Evolutionary conservation across 805 yeast species (phyloP).

Genomic region (Yamadazyma insecticola): DNA sequence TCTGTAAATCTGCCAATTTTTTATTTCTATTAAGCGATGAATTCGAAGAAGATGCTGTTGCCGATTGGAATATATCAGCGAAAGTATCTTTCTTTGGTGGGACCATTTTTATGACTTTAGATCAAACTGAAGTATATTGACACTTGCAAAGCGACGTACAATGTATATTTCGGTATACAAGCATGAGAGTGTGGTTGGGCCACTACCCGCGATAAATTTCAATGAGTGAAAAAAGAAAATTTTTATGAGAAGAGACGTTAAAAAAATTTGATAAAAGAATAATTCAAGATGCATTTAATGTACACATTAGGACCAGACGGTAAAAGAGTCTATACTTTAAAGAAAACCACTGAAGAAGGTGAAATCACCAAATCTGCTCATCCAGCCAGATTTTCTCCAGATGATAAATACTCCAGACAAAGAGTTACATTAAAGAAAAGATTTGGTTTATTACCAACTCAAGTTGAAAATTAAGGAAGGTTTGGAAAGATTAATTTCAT

Average conservation of each 20-base stretch:
- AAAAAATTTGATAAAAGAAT: no score
- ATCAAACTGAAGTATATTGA: background rate
- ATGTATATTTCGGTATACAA: no score
- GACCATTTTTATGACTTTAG: no score
- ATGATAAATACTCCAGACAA: conserved; percentile 98
- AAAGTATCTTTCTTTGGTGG: conserved; percentile 43
- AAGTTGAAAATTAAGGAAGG: conserved; percentile 17
- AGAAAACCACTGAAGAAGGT: conserved; percentile 76
- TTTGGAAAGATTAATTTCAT: background rate
- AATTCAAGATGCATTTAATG: conserved; percentile 88
- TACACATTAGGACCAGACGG: conserved; percentile 94
- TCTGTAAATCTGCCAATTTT: conserved; percentile 9
- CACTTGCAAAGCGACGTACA: background rate
- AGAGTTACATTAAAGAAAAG: conserved; percentile 98
- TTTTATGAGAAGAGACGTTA: no score
- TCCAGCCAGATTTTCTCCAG: conserved; percentile 99
- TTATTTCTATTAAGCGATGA: conserved; percentile 4
- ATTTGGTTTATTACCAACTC: conserved; percentile 82
- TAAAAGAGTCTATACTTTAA: conserved; percentile 89
- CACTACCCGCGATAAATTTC: no score
- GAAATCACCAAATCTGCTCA: conserved; percentile 98
- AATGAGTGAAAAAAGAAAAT: conserved; percentile 2
- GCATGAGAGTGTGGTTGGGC: no score
- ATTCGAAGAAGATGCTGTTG: conserved; percentile 13
- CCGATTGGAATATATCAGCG: conserved; percentile 38